Evolutionary conservation across 2,329 filamentous ascomycete species (phyloP), one percentile per base, ranked within the genome.

Genomic region (Ceratocystis harringtonii): DNA sequence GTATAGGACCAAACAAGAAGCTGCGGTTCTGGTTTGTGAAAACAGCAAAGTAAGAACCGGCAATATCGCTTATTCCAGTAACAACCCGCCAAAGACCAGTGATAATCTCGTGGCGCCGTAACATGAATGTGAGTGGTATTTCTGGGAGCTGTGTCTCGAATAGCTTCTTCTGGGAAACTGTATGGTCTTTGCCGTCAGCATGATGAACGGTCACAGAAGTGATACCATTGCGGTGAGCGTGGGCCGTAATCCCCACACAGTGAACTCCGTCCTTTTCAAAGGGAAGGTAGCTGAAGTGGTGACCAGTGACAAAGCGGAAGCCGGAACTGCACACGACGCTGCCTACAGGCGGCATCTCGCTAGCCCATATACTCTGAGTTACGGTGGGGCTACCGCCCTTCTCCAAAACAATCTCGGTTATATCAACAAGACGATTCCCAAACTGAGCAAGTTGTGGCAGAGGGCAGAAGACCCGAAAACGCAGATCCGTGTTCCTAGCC

Each of bases 241-340:
- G 30, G 15, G 61, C 61, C 8, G 61, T 62, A 43, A 62, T 48
- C 1, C 41, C 61, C 12, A 25, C 19, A 30, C 61, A 62, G n/a
- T 62, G 15, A 19, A 30, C n/a, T 17, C 61, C 61, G 4, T 62
- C 44, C 43, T 62, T 62, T 32, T 62, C 41, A 32, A 45, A 62
- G 3, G 61, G 61, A 12, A 62, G 41, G 43, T 62, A 62, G 15
- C 44, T 62, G 61, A 62, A 62, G 43, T 62, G 36, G 25, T 45
- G 25, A 1, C 61, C 61, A n/a, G 25, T 48, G 36, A 62, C 61
- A 17, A 48, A 30, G 41, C 30, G 19, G 22, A 62, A 62, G 22
- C 61, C 61, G 5, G 41, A 48, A 22, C 41, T 62, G 32, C 41
- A 30, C 8, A 45, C 41, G 2, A 48, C 44, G 10, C 41, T 45